phyloP scores from a whole-genome alignment of 2,329 filamentous ascomycete species.

The Venturia carpophila region DNA sequence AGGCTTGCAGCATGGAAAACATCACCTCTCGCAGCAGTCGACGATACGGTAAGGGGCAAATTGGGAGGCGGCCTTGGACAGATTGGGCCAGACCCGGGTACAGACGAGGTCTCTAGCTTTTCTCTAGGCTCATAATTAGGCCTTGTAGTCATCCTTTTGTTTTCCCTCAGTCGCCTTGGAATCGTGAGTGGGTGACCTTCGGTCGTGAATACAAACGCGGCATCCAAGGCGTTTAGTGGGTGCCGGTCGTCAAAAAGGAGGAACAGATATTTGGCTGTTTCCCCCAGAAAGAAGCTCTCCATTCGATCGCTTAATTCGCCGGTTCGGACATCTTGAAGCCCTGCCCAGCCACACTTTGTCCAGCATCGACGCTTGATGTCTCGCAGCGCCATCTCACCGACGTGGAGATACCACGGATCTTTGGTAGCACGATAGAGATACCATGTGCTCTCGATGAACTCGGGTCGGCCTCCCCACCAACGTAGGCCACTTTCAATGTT shows the following conservation, averaged over 20 bases:
- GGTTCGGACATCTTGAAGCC: slow-evolving; percentile 51
- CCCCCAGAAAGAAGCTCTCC: slow-evolving; percentile 97
- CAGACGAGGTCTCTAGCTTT: slow-evolving; percentile 16
- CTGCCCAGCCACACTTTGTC: slow-evolving; percentile 88
- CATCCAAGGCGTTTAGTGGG: slow-evolving; percentile 78
- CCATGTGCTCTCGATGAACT: slow-evolving; percentile 96
- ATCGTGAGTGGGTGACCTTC: slow-evolving; percentile 92
- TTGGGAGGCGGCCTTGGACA: slow-evolving; percentile 58
- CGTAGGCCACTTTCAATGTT: slow-evolving; percentile 78
- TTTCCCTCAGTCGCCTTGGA: slow-evolving; percentile 40
- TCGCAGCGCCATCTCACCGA: slow-evolving; percentile 87
- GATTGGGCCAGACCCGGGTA: slow-evolving; percentile 35
- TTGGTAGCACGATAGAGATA: slow-evolving; percentile 89
- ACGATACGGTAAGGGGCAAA: slow-evolving; percentile 65
- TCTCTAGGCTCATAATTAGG: slow-evolving; percentile 20
- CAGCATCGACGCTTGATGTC: slow-evolving; percentile 86
- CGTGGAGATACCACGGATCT: slow-evolving; percentile 93
- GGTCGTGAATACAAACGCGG: slow-evolving; percentile 86
- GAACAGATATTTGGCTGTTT: slow-evolving; percentile 94
- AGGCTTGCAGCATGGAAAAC: slow-evolving; percentile 84
- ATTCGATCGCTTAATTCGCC: slow-evolving; percentile 89
- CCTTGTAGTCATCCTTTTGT: slow-evolving; percentile 1
- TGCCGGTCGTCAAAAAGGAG: slow-evolving; percentile 80
- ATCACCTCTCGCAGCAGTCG: slow-evolving; percentile 69
- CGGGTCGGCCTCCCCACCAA: slow-evolving; percentile 93